Evolutionary conservation across 176 grass and related monocot genomes (phyloP), one percentile per base, ranked within the genome.

Genomic region (Carex parvula): DNA sequence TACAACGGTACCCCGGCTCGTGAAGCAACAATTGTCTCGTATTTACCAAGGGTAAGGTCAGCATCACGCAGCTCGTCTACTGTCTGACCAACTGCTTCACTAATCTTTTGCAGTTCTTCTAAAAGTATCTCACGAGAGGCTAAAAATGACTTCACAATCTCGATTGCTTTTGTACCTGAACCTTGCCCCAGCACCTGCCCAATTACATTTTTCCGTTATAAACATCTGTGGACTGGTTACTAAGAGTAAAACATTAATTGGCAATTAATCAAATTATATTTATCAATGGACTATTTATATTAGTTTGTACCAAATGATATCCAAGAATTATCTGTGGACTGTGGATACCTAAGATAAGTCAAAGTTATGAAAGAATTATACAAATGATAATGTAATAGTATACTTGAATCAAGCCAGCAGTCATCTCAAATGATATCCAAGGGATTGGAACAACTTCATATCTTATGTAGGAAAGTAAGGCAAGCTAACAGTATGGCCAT

Each of bases 91-190:
- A 92, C 84, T 82, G 60, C 92, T 85, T 85, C 78, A 80, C 95
- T 98, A 39, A 92, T 88, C 60, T 88, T 92, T 79, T 87, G 90
- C 24, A 92, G 63, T 90, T 91, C 89, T 71, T 88, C 90, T 67
- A 98, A 84, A 65, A 98, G 88, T 62, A 94, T 81, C 75, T 90
- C 87, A 60, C 92, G 88, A 84, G 92, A 98, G 70, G 80, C 79
- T 85, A 94, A 85, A 59, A 92, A 81, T 11, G 87, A 88, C 67
- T 93, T 93, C 35, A 98, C 79, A 60, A 90, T 90, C 59, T 93
- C 89, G 65, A 88, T 87, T 76, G 87, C 61, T 64, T 93, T 91
- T 50, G 85, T 79, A 60, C 81, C 80, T 87, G 83, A 86, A 35
- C 82, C 86, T 84, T 90, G 87, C 55, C 88, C 87, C 69, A 80